Evolutionary conservation across 2,329 filamentous ascomycete species (phyloP), one percentile per base, ranked within the genome.

Genomic region (Meredithiella fracta): DNA sequence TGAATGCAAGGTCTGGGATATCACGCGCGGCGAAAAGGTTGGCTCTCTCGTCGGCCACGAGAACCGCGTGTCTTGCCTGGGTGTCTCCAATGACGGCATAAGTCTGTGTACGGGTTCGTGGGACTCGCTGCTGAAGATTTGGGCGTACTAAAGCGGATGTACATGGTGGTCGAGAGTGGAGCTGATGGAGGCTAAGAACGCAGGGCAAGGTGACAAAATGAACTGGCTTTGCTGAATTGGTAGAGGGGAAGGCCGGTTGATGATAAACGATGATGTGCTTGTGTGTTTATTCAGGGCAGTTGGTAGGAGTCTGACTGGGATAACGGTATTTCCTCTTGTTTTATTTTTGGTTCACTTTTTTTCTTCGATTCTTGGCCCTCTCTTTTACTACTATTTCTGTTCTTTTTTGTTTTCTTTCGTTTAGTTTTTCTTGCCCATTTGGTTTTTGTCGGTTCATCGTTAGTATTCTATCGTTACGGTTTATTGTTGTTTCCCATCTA

Each of bases 1-100:
- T 65, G 92, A 98, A 72, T 98, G 92, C 90, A 98, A 97, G 85
- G 92, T 97, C 59, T 98, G 92, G 92, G 92, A 98, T 71, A 82
- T 95, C 60, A 88, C 94, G 57, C 85, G 92, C 62, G 92, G 91
- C 61, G 92, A 98, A 69, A 94, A 95, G 73, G 89, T 98, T 62
- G 92, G 92, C 67, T 95, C 90, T 56, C 78, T 98, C 59, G 91
- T 94, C 65, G 92, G 92, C 64, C 92, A 98, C 70, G 91, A 97
- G 72, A 98, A 98, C 76, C 86, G 92, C 63, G 92, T 98, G 68
- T 97, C 91, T 79, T 98, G 92, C 72, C 75, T 98, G 67, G 92
- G 92, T 62, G 92, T 98, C 64, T 97, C 91, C 77, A 97, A 97
- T 70, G 92, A 98, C 67, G 92, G 91, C 61, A 95, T 97, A 74